phyloP scores from a whole-genome alignment of 495 filamentous ascomycete genomes.

The Lichenothelia convexa region DNA sequence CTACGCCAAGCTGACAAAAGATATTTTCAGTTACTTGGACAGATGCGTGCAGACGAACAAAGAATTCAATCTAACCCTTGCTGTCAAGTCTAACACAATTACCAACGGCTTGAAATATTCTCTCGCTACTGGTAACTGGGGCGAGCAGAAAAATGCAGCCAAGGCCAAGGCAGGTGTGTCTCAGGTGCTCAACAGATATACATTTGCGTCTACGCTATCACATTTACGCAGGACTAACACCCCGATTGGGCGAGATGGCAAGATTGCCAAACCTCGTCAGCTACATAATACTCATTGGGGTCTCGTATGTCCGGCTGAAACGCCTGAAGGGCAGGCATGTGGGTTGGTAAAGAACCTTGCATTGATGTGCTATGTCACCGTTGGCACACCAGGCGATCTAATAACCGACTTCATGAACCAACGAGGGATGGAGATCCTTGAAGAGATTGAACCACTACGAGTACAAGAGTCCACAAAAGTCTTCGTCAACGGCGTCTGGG shows the following conservation, averaged over 20 bases:
- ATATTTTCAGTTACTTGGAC: conserved; percentile 80
- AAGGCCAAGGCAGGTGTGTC: conserved; percentile 97
- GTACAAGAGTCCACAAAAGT: conserved; percentile 86
- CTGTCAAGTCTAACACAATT: conserved; percentile 61
- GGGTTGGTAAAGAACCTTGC: conserved; percentile 97
- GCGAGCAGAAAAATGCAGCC: conserved; percentile 86
- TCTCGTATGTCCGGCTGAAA: conserved; percentile 93
- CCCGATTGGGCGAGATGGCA: conserved; percentile 96
- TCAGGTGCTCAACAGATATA: conserved; percentile 85
- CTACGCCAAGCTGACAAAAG: conserved; percentile 81
- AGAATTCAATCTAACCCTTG: conserved; percentile 65
- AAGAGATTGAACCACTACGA: too few relatives aligned
- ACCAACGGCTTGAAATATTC: conserved; percentile 81
- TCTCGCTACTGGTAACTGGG: conserved; percentile 95
- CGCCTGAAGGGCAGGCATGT: conserved; percentile 94
- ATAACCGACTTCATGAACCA: conserved; percentile 58
- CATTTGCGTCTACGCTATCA: conserved; percentile 92
- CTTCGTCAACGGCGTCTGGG: conserved; percentile 85
- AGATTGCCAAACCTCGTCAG: conserved; percentile 85
- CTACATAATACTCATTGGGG: conserved; percentile 95
- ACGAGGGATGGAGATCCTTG: conserved; percentile 69
- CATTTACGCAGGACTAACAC: conserved; percentile 99
- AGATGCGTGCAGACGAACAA: conserved; percentile 80
- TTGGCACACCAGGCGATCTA: too few relatives aligned
- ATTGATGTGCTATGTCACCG: conserved; percentile 97